Evolutionary conservation across 2,329 filamentous ascomycete species (phyloP).

Genomic region (Coniella vitis): DNA sequence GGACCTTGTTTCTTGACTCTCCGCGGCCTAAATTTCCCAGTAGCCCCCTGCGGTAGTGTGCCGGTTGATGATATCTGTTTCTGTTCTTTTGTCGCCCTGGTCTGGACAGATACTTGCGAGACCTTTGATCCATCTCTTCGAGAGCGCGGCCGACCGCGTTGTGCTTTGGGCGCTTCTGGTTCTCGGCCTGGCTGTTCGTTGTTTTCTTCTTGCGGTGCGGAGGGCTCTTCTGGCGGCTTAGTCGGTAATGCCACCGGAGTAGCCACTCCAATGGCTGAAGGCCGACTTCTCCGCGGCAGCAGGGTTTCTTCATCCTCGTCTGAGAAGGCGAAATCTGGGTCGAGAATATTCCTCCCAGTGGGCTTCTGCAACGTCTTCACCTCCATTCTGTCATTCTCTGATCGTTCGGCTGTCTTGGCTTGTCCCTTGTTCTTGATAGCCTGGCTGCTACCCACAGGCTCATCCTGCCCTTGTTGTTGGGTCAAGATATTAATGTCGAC

Average conservation of each 20-base stretch:
- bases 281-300: conserved; percentile 13
- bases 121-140: no score
- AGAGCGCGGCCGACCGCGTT: background rate
- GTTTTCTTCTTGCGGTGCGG: background rate
- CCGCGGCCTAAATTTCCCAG: no score
- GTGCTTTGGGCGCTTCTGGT: background rate
- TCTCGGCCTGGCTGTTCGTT: no score
- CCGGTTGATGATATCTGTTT: no score
- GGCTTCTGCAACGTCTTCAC: background rate
- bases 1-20: no score
- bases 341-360: conserved; percentile 17
- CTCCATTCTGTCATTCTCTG: no score
- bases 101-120: no score
- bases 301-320: conserved; percentile 33
- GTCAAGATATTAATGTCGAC: conserved; percentile 6
- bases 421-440: background rate
- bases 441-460: no score
- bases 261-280: background rate
- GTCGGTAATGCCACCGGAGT: background rate
- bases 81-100: no score
- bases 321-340: conserved; percentile 27
- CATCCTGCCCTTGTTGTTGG: background rate
- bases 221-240: background rate
- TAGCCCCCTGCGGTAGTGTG: no score
- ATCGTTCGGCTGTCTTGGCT: no score